These are phyloP conservation scores for Candida labiduridarum DNA, from an alignment of 1,139 yeast species.

Conservation along the genomic window DNA sequence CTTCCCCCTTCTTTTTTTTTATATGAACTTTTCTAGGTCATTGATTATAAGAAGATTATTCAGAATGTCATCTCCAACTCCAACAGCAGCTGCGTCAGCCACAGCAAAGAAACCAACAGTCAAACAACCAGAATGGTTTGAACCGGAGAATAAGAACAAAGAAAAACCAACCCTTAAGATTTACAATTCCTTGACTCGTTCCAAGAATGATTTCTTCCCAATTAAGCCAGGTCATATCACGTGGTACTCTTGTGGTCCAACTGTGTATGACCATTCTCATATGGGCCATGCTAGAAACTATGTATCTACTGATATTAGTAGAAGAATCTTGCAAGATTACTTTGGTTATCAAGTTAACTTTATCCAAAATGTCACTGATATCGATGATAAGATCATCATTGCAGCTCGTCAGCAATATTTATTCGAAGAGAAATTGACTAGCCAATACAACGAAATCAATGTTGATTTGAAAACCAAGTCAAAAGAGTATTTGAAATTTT, in stretches of 20 bases:
- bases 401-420: slow-evolving; percentile 90
- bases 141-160: slow-evolving; percentile 23
- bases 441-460: slow-evolving; percentile 33
- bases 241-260: slow-evolving; percentile 99
- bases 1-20: background rate
- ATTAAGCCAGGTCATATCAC: slow-evolving; percentile 62
- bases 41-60: slow-evolving; percentile 11
- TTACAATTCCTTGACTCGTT: slow-evolving; percentile 82
- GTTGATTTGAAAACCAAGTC: slow-evolving; percentile 42
- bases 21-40: slow-evolving; percentile 10
- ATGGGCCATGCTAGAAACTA: slow-evolving; percentile 99
- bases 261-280: slow-evolving; percentile 95
- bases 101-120: slow-evolving; percentile 29
- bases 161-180: slow-evolving; percentile 30
- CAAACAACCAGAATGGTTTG: slow-evolving; percentile 45
- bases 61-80: slow-evolving; percentile 24
- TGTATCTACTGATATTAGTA: slow-evolving; percentile 89
- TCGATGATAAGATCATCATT: slow-evolving; percentile 93
- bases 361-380: slow-evolving; percentile 96
- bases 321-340: slow-evolving; percentile 85
- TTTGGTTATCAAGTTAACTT: slow-evolving; percentile 86
- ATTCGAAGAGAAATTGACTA: slow-evolving; percentile 58
- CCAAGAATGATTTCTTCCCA: slow-evolving; percentile 78
- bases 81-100: slow-evolving; percentile 9
- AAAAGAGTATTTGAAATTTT: slow-evolving; percentile 46